Conservation (phyloP, 2,329 filamentous ascomycete species). For the Epicoccum nigrum region DNA sequence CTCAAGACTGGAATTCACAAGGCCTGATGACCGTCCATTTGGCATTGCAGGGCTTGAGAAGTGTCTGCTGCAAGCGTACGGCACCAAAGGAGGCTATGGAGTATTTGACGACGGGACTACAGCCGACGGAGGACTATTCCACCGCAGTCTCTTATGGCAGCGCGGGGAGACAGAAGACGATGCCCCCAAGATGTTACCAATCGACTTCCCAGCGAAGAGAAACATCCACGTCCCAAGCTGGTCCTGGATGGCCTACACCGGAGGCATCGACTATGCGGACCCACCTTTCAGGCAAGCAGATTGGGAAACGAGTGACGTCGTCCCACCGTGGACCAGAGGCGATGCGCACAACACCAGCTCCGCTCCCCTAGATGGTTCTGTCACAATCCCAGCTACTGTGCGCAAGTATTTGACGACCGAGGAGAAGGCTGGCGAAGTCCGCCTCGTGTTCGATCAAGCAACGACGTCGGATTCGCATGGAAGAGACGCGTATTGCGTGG, state of each 20-base stretch:
- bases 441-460: no score
- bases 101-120: constrained; percentile 35
- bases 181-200: no score
- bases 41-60: constrained; percentile 45
- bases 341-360: no score
- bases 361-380: no score
- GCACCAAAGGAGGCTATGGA: constrained; percentile 36
- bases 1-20: constrained; percentile 17
- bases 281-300: not conserved
- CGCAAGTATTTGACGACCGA: no score
- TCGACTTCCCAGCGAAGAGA: not conserved
- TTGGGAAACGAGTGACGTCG: not conserved
- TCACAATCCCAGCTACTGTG: no score
- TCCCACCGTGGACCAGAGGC: no score
- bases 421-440: no score
- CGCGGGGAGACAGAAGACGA: constrained; percentile 8
- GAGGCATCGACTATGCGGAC: not conserved
- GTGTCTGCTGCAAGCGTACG: constrained; percentile 31
- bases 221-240: not conserved
- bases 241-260: constrained; percentile 1
- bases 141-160: constrained; percentile 42
- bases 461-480: no score
- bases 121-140: constrained; percentile 21
- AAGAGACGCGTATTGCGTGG: no score
- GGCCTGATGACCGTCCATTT: constrained; percentile 33